phyloP scores from a whole-genome alignment of 176 grass and related monocot genomes.

The Hsuehochloa calcarea region DNA sequence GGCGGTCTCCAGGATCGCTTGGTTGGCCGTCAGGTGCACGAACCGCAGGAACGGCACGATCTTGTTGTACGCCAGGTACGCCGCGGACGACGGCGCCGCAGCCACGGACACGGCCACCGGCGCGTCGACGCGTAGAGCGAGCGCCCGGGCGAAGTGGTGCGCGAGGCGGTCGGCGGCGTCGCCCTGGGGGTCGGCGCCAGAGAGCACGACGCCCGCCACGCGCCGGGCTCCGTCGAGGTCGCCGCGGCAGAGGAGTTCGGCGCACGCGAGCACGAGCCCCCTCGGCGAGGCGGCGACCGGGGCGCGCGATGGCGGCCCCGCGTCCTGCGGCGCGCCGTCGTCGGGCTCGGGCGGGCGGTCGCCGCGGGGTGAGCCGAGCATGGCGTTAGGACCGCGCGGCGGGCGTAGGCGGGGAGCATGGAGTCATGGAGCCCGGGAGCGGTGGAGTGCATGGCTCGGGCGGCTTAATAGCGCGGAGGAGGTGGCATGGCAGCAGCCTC shows the following conservation, averaged over 20 bases:
- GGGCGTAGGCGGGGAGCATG: not conserved
- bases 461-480: slow-evolving; percentile 44
- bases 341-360: slow-evolving; percentile 12
- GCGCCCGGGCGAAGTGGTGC: slow-evolving; percentile 73
- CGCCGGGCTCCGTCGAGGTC: slow-evolving; percentile 55
- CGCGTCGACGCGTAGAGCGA: slow-evolving; percentile 41
- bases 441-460: slow-evolving; percentile 30
- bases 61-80: slow-evolving; percentile 91
- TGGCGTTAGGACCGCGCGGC: slow-evolving; percentile 37
- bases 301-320: not conserved
- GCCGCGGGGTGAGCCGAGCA: slow-evolving; percentile 30
- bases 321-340: not conserved
- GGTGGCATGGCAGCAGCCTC: slow-evolving; percentile 13
- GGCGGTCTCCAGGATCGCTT: slow-evolving; percentile 80
- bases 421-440: not conserved
- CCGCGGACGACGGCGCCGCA: slow-evolving; percentile 6
- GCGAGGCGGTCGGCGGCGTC: slow-evolving; percentile 71
- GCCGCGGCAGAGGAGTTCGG: slow-evolving; percentile 55
- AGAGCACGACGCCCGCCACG: slow-evolving; percentile 8
- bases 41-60: slow-evolving; percentile 90
- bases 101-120: not conserved
- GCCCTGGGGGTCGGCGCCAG: slow-evolving; percentile 45
- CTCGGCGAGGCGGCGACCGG: slow-evolving; percentile 22
- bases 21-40: slow-evolving; percentile 90
- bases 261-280: slow-evolving; percentile 52